A percentile compares a stretch with the other conserved stretches of the same genome.
phyloP scores from a whole-genome alignment of 306 rosid genomes.

The Trifolium repens region DNA sequence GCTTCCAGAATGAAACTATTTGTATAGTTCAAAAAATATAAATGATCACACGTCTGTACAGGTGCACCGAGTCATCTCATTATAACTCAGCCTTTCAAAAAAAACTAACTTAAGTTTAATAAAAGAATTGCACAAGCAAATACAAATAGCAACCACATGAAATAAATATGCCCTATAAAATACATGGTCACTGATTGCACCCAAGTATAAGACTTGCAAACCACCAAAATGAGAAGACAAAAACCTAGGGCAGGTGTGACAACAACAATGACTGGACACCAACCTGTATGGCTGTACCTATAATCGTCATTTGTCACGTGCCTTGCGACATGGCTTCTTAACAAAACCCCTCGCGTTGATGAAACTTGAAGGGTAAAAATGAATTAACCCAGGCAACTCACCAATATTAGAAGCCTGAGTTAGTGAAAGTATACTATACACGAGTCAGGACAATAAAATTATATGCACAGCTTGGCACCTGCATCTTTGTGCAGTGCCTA shows the following conservation, averaged over 20 bases:
- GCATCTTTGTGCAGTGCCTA: slow-evolving; percentile 52
- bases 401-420: slow-evolving; percentile 65
- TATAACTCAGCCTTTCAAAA: slow-evolving; percentile 42
- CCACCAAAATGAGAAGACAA: slow-evolving; percentile 42
- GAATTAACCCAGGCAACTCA: slow-evolving; percentile 63
- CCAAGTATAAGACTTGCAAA: slow-evolving; percentile 53
- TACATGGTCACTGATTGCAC: slow-evolving; percentile 53
- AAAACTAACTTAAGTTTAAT: slow-evolving; percentile 41
- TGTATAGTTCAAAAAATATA: slow-evolving; percentile 25
- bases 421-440: slow-evolving; percentile 69
- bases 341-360: slow-evolving; percentile 71
- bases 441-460: slow-evolving; percentile 46
- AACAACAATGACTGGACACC: slow-evolving; percentile 52
- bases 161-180: slow-evolving; percentile 57
- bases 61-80: slow-evolving; percentile 47
- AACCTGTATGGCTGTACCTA: slow-evolving; percentile 46
- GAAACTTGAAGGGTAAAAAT: slow-evolving; percentile 74
- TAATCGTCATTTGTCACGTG: slow-evolving; percentile 59
- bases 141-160: slow-evolving; percentile 49
- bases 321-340: slow-evolving; percentile 61
- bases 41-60: slow-evolving; percentile 50
- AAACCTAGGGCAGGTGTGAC: slow-evolving; percentile 51
- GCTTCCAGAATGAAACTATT: slow-evolving; percentile 15
- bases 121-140: slow-evolving; percentile 41
- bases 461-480: slow-evolving; percentile 76